Base-by-base conservation (phyloP, 768 basidiomycete genomes). In the Rossbeevera mucosa region DNA sequence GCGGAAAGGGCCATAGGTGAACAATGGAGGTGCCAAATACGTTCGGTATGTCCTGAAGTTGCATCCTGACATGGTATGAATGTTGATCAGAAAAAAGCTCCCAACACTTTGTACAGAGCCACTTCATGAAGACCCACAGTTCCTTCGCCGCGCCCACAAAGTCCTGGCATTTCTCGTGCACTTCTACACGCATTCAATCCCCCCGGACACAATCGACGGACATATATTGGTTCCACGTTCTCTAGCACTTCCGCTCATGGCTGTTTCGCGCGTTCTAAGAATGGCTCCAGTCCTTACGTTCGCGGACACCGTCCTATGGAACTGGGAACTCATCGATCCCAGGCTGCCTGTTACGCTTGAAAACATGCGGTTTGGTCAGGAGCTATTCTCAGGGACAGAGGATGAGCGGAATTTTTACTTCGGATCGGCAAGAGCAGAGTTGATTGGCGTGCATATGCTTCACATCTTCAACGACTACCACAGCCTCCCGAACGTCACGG, bases 231-330 rank as follows among this genome's bases (percentile, higher is more conserved):
- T 99, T 29, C 95, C 95, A 2, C 76, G 80, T 53, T 78, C 86
- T 9, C 74, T 99, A 36, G 79, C 91, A 1, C 69, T 89, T 21
- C 94, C 95, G 0, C 76, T 96, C 25, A 79, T 90, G 25, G 63
- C 77, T 16, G 82, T 95, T 44, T 95, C 92, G 13, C 77, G 77
- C 9, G 70, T 78, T 47, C 78, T 99, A 38, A 83, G 82, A 47
- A 85, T 94, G n/a, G 93, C 94, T 6, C 95, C 95, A 4, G 82
- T 99, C 56, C 76, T 97, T 58, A 99, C 94, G 0, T 99, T 93
- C 65, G 90, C 94, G 24, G 95, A 96, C 66, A 93, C 91, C 16
- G 94, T 99, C 13, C 78, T 98, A 1, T 99, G 92, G 91, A 96
- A 97, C 65, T 87, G 81, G 78, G 81, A 82, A 31, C 74, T 81